phyloP scores from a whole-genome alignment of 1,284 basidiomycete genomes.

The Rhizopogon hawkerae region DNA sequence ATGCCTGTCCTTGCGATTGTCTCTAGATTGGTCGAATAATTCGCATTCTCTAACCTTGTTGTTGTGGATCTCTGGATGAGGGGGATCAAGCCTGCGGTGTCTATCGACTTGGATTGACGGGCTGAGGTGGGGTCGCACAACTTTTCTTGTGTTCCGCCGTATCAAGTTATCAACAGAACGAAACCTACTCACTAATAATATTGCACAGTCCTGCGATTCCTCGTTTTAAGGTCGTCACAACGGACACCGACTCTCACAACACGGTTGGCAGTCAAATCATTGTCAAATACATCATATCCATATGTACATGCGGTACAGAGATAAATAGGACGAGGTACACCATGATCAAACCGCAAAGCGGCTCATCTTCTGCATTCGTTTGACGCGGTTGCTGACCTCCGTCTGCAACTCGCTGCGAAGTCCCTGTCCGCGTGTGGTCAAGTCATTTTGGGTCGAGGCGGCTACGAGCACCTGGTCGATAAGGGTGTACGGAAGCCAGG shows the following conservation, averaged over 20 bases:
- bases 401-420: constrained; percentile 44
- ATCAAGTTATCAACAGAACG: neutral
- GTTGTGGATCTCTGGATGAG: no score
- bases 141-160: neutral
- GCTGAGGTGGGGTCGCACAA: neutral
- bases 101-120: no score
- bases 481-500: constrained; percentile 79
- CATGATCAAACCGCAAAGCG: constrained; percentile 2
- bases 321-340: neutral
- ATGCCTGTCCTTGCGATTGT: neutral
- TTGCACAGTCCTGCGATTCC: neutral
- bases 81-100: no score
- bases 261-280: neutral
- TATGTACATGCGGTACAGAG: constrained; percentile 1
- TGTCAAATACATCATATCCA: neutral
- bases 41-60: neutral
- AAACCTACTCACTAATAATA: neutral
- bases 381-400: constrained; percentile 52
- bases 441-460: constrained; percentile 45
- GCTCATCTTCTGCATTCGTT: constrained; percentile 55
- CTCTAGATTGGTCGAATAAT: neutral
- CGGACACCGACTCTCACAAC: neutral
- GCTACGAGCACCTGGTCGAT: constrained; percentile 79
- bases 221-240: neutral
- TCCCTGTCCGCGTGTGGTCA: constrained; percentile 34